Evolutionary conservation across 805 yeast genomes (phyloP).

Genomic region (Nakazawaea anatomiae): DNA sequence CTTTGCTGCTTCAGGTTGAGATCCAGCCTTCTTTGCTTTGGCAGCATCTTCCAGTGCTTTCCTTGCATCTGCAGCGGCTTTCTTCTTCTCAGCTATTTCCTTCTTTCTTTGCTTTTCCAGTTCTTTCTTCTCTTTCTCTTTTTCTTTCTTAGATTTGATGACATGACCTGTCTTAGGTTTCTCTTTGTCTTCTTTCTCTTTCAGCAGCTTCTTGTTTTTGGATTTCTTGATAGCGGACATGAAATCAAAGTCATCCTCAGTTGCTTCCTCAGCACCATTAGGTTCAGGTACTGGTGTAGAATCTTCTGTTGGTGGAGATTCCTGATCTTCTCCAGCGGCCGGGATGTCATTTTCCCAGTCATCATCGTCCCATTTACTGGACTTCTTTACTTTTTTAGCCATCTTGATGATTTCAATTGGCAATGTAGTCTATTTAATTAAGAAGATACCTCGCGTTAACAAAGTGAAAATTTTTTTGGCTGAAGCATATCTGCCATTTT

Average conservation of each 20-base stretch:
- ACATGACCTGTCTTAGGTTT: slow-evolving; percentile 52
- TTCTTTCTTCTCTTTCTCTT: slow-evolving; percentile 93
- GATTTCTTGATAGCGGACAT: slow-evolving; percentile 78
- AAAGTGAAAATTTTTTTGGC: slow-evolving; percentile 6
- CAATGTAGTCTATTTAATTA: neutral
- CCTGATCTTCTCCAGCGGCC: slow-evolving; percentile 56
- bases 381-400: slow-evolving; percentile 56
- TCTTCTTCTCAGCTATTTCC: slow-evolving; percentile 83
- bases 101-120: slow-evolving; percentile 86
- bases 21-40: slow-evolving; percentile 28
- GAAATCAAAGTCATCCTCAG: slow-evolving; percentile 42
- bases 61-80: slow-evolving; percentile 35
- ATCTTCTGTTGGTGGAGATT: slow-evolving; percentile 29
- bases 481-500: slow-evolving; percentile 4
- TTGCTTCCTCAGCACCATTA: slow-evolving; percentile 5
- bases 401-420: slow-evolving; percentile 15
- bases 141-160: slow-evolving; percentile 86
- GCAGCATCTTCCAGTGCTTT: slow-evolving; percentile 23
- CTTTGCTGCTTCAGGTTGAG: slow-evolving; percentile 24
- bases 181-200: slow-evolving; percentile 57
- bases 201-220: slow-evolving; percentile 69
- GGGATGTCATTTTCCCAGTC: slow-evolving; percentile 49
- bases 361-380: slow-evolving; percentile 65
- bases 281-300: slow-evolving; percentile 23
- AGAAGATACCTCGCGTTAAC: neutral